Percentiles rank a stretch among this genome's conserved stretches.
Evolutionary conservation across 306 rosid species (phyloP).

Genomic region (Fragaria iinumae): DNA sequence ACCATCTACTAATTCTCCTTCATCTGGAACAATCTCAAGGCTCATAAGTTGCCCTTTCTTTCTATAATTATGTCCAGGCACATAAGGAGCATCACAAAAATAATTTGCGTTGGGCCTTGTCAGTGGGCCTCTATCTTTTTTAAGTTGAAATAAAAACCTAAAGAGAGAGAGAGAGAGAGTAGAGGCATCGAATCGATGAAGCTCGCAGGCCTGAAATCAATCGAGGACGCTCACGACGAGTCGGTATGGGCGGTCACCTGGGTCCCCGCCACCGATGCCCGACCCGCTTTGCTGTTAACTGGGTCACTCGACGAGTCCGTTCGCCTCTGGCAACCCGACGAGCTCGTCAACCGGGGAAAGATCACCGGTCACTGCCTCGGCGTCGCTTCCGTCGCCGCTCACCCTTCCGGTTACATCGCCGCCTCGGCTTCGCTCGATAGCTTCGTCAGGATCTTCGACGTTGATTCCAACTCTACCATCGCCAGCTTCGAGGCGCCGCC

Average conservation of each 20-base stretch:
- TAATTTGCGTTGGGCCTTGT: too few relatives aligned
- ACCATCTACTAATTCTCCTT: too few relatives aligned
- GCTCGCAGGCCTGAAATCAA: conserved; percentile 80
- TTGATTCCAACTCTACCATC: conserved; percentile 78
- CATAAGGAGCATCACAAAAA: too few relatives aligned
- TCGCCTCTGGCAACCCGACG: conserved; percentile 85
- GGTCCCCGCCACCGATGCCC: conserved; percentile 75
- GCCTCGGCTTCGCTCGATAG: conserved; percentile 98
- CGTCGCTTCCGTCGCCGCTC: conserved; percentile 91
- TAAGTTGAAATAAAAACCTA: too few relatives aligned
- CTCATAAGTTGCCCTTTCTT: too few relatives aligned
- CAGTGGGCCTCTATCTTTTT: too few relatives aligned
- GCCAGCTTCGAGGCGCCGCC: conserved; percentile 97
- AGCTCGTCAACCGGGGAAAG: conserved; percentile 65
- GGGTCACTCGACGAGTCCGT: conserved; percentile 96
- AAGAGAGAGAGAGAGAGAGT: neutral
- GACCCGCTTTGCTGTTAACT: conserved; percentile 75
- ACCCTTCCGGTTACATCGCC: conserved; percentile 78
- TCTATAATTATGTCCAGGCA: too few relatives aligned
- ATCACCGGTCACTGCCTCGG: conserved; percentile 95
- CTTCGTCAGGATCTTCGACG: conserved; percentile 82
- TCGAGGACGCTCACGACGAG: conserved; percentile 87
- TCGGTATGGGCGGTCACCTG: conserved; percentile 94
- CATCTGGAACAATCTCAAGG: too few relatives aligned
- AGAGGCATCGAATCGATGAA: conserved; percentile 42